Percentiles rank a stretch among this genome's conserved stretches.
phyloP scores from a whole-genome alignment of 805 yeast species.

The Candida ponderosae region DNA sequence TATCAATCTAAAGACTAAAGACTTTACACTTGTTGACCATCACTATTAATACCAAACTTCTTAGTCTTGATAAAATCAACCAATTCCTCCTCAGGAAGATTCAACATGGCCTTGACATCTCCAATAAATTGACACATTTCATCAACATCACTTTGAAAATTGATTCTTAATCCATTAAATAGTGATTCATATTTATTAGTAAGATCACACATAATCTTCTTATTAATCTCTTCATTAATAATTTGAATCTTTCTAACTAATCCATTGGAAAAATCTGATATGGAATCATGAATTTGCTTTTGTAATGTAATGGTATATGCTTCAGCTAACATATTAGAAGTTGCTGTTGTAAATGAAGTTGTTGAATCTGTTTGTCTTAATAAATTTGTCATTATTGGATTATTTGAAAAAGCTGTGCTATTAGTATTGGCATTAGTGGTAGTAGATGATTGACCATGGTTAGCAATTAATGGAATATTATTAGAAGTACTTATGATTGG shows the following conservation, averaged over 20 bases:
- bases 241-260: slow-evolving; percentile 25
- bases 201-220: slow-evolving; percentile 24
- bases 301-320: slow-evolving; percentile 29
- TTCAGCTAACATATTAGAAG: slow-evolving; percentile 8
- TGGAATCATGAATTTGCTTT: slow-evolving; percentile 27
- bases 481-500: too few species aligned
- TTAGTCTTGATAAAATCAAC: slow-evolving; percentile 20
- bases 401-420: too few species aligned
- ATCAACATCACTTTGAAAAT: slow-evolving; percentile 28
- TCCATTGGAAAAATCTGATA: slow-evolving; percentile 25
- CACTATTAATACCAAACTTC: slow-evolving; percentile 5
- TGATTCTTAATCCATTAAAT: slow-evolving; percentile 23
- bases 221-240: slow-evolving; percentile 29
- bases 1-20: too few species aligned
- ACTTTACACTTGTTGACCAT: too few species aligned
- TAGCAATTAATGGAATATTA: too few species aligned
- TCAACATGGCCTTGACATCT: slow-evolving; percentile 26
- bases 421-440: too few species aligned
- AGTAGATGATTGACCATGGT: too few species aligned
- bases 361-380: not conserved
- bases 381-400: not conserved
- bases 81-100: slow-evolving; percentile 27
- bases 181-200: slow-evolving; percentile 25
- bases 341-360: slow-evolving; percentile 2
- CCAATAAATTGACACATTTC: slow-evolving; percentile 26